phyloP scores from a whole-genome alignment of 2,329 filamentous ascomycete genomes.

The Colletotrichum tanaceti region DNA sequence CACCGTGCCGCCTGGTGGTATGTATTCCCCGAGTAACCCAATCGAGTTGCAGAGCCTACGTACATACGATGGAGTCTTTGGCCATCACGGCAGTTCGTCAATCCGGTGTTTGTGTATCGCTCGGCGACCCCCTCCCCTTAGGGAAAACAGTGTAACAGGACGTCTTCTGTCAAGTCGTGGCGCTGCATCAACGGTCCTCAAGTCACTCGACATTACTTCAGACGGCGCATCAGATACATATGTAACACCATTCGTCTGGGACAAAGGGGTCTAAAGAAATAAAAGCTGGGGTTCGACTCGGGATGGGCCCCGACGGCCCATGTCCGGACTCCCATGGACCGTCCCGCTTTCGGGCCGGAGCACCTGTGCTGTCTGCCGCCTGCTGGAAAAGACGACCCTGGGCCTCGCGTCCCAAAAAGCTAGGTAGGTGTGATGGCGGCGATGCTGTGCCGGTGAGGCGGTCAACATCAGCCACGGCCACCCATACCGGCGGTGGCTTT shows the following conservation, averaged over 20 bases:
- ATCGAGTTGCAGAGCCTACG: not conserved
- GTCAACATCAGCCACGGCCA: conserved; percentile 22
- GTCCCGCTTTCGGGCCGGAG: conserved; percentile 25
- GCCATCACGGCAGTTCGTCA: not conserved
- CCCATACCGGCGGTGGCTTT: not conserved
- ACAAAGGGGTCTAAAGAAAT: conserved; percentile 7
- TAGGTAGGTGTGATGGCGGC: not conserved
- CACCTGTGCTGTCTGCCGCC: not conserved
- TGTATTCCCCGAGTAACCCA: not conserved
- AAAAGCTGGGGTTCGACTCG: conserved; percentile 3
- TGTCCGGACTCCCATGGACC: conserved; percentile 11
- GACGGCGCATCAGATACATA: not conserved
- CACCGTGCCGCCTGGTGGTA: not conserved
- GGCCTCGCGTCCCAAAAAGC: conserved; percentile 1
- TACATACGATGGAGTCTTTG: not conserved
- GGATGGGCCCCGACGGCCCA: conserved; percentile 19
- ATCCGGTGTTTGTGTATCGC: not conserved
- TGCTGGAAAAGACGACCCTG: conserved; percentile 16
- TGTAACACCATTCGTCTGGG: not conserved
- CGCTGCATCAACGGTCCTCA: conserved; percentile 4
- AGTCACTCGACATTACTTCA: conserved; percentile 2
- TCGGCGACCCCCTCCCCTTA: no score
- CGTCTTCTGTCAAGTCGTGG: not conserved
- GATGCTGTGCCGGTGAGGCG: conserved; percentile 1
- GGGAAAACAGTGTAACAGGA: not conserved